Evolutionary conservation across 495 filamentous ascomycete genomes (phyloP).

Genomic region (Tuber magnatum): DNA sequence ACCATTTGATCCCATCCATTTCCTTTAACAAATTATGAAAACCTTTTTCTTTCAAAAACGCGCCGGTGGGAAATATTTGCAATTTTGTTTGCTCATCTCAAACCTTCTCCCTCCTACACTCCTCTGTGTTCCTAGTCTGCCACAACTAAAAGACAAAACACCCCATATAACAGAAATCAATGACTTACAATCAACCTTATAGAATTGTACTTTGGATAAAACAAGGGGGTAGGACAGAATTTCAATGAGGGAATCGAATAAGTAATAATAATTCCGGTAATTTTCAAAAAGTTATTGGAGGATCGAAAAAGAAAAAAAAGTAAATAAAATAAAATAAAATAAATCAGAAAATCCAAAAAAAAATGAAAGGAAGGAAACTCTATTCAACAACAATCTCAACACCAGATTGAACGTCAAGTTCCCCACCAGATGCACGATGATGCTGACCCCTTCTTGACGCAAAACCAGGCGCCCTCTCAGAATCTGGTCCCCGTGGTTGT

Average conservation of each 20-base stretch:
- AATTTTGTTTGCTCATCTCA: not conserved
- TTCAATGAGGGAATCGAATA: not conserved
- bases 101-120: not conserved
- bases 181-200: not conserved
- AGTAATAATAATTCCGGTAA: not conserved
- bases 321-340: not conserved
- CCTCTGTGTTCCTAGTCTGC: not conserved
- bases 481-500: conserved; percentile 40
- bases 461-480: conserved; percentile 40
- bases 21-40: not conserved
- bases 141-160: not conserved
- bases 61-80: not conserved
- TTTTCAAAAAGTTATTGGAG: not conserved
- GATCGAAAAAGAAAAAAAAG: conserved; percentile 12
- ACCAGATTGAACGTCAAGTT: conserved; percentile 40
- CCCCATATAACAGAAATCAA: not conserved
- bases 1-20: not conserved
- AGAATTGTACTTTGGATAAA: not conserved
- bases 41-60: not conserved
- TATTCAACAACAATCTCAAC: conserved; percentile 42
- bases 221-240: not conserved
- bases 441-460: conserved; percentile 35
- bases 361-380: conserved; percentile 14
- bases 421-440: conserved; percentile 35
- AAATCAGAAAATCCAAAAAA: conserved; percentile 3